Conservation (phyloP, 1,284 basidiomycete species). For the Malassezia vespertilionis region DNA sequence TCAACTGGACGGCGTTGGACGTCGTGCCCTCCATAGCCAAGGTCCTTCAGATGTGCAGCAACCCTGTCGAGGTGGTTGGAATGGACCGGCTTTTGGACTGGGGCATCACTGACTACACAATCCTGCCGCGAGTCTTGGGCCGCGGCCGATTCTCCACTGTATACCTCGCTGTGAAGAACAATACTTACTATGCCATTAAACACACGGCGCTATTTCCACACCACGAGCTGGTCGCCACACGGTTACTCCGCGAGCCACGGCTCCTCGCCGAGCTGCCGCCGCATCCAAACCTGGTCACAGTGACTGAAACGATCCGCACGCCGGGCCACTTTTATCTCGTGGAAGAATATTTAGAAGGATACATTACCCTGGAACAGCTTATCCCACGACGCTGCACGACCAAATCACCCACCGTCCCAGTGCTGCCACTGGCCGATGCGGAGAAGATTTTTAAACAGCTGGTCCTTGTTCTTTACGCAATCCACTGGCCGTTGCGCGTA, state of each 20-base stretch:
- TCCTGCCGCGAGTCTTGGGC: constrained; percentile 43
- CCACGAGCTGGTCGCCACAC: constrained; percentile 54
- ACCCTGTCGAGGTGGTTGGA: constrained; percentile 26
- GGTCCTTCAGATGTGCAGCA: constrained; percentile 4
- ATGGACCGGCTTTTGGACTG: constrained; percentile 40
- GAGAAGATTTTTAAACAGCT: constrained; percentile 52
- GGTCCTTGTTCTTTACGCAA: constrained; percentile 52
- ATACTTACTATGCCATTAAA: constrained; percentile 51
- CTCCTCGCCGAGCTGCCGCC: constrained; percentile 53
- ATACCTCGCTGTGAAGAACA: constrained; percentile 43
- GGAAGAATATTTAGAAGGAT: constrained; percentile 51
- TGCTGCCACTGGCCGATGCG: constrained; percentile 39
- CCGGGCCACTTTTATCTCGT: constrained; percentile 56
- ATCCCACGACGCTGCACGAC: constrained; percentile 5
- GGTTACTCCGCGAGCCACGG: constrained; percentile 53
- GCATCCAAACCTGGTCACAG: constrained; percentile 54
- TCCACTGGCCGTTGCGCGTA: constrained; percentile 52
- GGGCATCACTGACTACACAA: constrained; percentile 45
- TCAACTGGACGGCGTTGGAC: constrained; percentile 6
- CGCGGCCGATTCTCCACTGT: constrained; percentile 46
- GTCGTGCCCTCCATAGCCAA: constrained; percentile 8
- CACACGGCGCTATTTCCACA: constrained; percentile 55
- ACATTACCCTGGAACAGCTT: constrained; percentile 48
- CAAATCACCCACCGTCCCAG: constrained; percentile 19
- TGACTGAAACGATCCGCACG: constrained; percentile 53